phyloP scores from a whole-genome alignment of 2,329 filamentous ascomycete genomes.

The Colletotrichum gloeosporioides region DNA sequence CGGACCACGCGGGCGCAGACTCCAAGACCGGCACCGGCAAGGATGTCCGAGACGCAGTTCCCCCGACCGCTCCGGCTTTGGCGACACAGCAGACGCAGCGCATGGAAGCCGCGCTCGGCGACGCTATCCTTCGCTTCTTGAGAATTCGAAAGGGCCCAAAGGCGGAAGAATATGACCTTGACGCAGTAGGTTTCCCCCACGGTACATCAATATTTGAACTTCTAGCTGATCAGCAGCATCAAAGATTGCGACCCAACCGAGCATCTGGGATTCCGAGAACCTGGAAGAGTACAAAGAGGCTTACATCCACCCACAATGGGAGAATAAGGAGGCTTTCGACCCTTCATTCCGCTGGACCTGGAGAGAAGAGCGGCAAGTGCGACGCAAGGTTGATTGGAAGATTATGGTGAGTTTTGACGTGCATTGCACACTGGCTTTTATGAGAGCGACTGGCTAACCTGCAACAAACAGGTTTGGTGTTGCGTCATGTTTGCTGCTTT shows the following conservation, averaged over 20 bases:
- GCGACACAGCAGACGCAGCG: conserved; percentile 29
- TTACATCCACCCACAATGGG: conserved; percentile 41
- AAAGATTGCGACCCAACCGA: conserved; percentile 39
- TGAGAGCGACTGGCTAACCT: conserved; percentile 15
- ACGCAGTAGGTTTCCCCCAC: conserved; percentile 24
- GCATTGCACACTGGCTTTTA: neutral
- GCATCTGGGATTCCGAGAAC: conserved; percentile 41
- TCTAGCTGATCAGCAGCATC: neutral
- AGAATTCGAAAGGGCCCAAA: conserved; percentile 36
- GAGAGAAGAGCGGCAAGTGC: conserved; percentile 32
- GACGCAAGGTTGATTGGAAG: conserved; percentile 34
- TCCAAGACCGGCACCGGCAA: neutral
- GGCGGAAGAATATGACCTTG: conserved; percentile 29
- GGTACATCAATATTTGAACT: rapidly evolving
- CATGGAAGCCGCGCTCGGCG: conserved; percentile 35
- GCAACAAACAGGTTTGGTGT: neutral
- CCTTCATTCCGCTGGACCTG: conserved; percentile 37
- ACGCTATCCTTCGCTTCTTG: conserved; percentile 35
- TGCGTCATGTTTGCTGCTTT: conserved; percentile 37
- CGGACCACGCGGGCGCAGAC: neutral
- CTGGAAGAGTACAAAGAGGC: conserved; percentile 38
- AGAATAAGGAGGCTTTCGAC: conserved; percentile 38
- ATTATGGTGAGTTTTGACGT: conserved; percentile 33
- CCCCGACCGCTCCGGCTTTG: conserved; percentile 24
- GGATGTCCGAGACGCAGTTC: neutral